A percentile compares a stretch with the other conserved stretches of the same genome.
These are phyloP conservation scores for Candida schatavii DNA, from an alignment of 805 yeast genomes.

Conservation along the genomic window DNA sequence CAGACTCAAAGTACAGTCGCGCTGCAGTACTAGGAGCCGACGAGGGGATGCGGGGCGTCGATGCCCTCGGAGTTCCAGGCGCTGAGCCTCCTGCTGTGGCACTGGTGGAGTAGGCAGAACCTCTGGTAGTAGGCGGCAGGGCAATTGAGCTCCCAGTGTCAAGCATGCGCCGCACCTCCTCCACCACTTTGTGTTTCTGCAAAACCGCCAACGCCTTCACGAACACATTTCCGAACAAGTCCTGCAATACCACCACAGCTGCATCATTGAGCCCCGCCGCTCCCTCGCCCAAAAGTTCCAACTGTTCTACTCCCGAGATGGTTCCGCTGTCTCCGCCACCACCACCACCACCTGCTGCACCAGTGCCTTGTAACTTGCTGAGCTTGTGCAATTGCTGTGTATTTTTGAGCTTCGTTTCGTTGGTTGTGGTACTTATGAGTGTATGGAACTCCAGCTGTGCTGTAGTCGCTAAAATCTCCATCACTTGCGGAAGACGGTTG, in stretches of 20 bases:
- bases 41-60: background rate
- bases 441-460: conserved; percentile 62
- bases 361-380: conserved; percentile 28
- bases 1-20: conserved; percentile 15
- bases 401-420: conserved; percentile 60
- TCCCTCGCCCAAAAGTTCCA: conserved; percentile 4
- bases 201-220: conserved; percentile 58
- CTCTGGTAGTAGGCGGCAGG: background rate
- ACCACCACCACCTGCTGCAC: conserved; percentile 14
- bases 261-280: conserved; percentile 35
- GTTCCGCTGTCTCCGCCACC: conserved; percentile 9
- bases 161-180: conserved; percentile 38
- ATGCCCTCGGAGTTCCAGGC: background rate
- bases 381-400: conserved; percentile 32
- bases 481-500: conserved; percentile 57
- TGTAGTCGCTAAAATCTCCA: conserved; percentile 52
- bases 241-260: conserved; percentile 57
- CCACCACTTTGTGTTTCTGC: conserved; percentile 67
- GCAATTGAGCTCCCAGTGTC: background rate
- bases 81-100: background rate
- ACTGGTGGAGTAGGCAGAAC: background rate
- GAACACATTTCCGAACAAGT: conserved; percentile 70
- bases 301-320: background rate
- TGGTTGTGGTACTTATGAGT: conserved; percentile 58
- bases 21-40: background rate